phyloP scores from a whole-genome alignment of 1,284 basidiomycete genomes.

The Xanthoconium separans region DNA sequence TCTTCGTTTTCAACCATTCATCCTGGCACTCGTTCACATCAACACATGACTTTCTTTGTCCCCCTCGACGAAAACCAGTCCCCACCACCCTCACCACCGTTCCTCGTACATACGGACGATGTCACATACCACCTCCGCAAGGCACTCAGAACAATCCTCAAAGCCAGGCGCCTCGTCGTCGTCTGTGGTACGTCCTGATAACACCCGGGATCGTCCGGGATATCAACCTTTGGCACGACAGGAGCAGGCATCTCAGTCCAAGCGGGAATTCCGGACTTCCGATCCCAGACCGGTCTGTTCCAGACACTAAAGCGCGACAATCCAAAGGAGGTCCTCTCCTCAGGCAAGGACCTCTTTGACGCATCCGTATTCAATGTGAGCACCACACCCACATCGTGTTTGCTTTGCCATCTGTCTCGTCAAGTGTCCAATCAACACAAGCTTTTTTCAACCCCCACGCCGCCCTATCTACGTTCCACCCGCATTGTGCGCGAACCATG shows the following conservation, averaged over 20 bases:
- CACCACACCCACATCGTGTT: constrained; percentile 14
- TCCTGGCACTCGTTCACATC: constrained; percentile 25
- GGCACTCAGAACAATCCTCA: constrained; percentile 64
- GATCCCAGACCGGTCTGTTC: constrained; percentile 83
- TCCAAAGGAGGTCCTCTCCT: constrained; percentile 65
- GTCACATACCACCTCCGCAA: constrained; percentile 45
- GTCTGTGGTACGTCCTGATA: constrained; percentile 68
- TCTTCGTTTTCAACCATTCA: constrained; percentile 25
- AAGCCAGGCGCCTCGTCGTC: constrained; percentile 81
- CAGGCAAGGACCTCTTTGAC: constrained; percentile 90
- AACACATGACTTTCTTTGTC: constrained; percentile 31
- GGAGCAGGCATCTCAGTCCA: constrained; percentile 92
- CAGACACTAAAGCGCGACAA: constrained; percentile 77
- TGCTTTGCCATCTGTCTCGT: neutral
- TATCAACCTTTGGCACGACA: constrained; percentile 29
- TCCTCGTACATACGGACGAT: constrained; percentile 39
- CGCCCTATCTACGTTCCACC: neutral
- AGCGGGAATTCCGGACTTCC: constrained; percentile 91
- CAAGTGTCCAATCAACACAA: neutral
- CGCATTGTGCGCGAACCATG: constrained; percentile 7
- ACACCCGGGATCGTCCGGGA: constrained; percentile 11
- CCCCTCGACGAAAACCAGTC: constrained; percentile 28
- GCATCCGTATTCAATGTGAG: constrained; percentile 86
- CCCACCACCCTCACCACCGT: constrained; percentile 32
- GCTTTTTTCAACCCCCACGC: neutral